Evolutionary conservation across 2,329 filamentous ascomycete genomes (phyloP).

Genomic region (Cordyceps sp.): DNA sequence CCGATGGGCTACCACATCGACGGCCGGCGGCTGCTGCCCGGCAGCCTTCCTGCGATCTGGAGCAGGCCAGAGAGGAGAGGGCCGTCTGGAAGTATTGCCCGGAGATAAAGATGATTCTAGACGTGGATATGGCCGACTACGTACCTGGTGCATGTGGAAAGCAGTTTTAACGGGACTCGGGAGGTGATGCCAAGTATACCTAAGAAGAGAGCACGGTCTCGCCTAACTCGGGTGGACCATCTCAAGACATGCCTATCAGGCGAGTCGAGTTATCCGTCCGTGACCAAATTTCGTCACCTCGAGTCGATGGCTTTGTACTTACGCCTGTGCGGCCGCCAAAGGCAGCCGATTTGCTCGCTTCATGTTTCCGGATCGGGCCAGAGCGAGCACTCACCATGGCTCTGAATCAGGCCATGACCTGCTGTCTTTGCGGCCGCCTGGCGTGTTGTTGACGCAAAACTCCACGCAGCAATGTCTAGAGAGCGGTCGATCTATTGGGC

Average conservation of each 20-base stretch:
- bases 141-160: slow-evolving; percentile 33
- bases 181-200: too few species aligned
- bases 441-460: background rate
- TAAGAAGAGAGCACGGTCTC: too few species aligned
- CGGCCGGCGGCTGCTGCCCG: slow-evolving; percentile 26
- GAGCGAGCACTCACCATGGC: background rate
- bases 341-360: slow-evolving; percentile 24
- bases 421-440: background rate
- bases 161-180: too few species aligned
- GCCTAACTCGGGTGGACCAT: too few species aligned
- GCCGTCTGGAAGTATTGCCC: slow-evolving; percentile 39
- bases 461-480: background rate
- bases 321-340: too few species aligned
- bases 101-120: slow-evolving; percentile 39
- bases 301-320: too few species aligned
- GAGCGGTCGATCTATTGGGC: background rate
- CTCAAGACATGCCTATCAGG: too few species aligned
- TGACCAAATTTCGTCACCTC: too few species aligned
- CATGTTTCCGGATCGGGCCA: slow-evolving; percentile 13
- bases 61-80: slow-evolving; percentile 26
- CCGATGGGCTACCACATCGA: slow-evolving; percentile 44
- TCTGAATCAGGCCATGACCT: slow-evolving; percentile 1
- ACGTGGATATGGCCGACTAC: slow-evolving; percentile 34
- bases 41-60: slow-evolving; percentile 31
- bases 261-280: too few species aligned